These are phyloP conservation scores for Pythium sukuiense DNA, from an alignment of 352 stramenopile species.

Conservation along the genomic window DNA sequence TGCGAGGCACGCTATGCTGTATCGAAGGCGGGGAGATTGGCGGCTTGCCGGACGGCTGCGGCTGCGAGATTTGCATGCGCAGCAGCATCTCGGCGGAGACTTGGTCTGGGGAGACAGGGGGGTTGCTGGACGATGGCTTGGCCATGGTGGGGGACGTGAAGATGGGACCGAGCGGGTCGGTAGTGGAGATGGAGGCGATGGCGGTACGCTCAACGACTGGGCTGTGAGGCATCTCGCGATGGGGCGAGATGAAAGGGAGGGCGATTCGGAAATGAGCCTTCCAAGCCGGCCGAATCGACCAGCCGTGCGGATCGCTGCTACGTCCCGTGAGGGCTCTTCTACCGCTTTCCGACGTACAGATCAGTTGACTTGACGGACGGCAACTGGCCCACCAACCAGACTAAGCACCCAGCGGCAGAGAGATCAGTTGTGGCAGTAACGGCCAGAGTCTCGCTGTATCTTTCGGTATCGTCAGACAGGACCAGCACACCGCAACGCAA, in stretches of 20 bases:
- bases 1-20: constrained; percentile 10
- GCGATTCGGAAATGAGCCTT: constrained; percentile 25
- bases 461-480: background rate
- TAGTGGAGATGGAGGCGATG: constrained; percentile 21
- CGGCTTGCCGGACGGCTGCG: constrained; percentile 11
- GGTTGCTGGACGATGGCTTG: background rate
- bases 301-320: constrained; percentile 2
- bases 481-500: background rate
- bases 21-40: constrained; percentile 23
- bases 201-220: constrained; percentile 18
- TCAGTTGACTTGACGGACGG: background rate
- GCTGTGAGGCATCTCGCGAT: constrained; percentile 19
- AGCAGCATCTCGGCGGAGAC: constrained; percentile 12
- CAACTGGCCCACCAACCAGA: background rate
- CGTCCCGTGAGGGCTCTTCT: background rate
- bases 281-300: background rate
- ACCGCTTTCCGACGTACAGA: background rate
- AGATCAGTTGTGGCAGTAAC: constrained; percentile 1
- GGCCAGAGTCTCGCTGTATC: background rate
- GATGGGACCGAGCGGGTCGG: constrained; percentile 20
- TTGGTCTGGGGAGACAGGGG: constrained; percentile 13
- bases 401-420: background rate
- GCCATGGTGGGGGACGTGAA: constrained; percentile 11
- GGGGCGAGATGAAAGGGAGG: constrained; percentile 18
- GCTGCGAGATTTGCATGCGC: constrained; percentile 5